phyloP scores from a whole-genome alignment of 73 alveolate genomes.

The Durusdinium trenchii region DNA sequence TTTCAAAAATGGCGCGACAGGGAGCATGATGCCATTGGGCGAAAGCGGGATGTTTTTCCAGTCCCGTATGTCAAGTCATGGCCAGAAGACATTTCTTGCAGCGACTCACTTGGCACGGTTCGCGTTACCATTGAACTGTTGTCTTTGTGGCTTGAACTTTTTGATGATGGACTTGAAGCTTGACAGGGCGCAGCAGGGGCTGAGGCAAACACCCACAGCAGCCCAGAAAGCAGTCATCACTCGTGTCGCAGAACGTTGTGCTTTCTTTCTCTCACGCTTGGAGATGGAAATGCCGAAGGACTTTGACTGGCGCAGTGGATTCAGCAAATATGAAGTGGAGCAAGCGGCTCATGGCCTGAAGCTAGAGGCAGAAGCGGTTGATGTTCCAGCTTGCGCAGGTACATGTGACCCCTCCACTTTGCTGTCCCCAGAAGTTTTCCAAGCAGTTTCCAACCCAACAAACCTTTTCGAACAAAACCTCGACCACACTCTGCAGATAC shows the following conservation, averaged over 20 bases:
- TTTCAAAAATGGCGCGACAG: too few relatives aligned
- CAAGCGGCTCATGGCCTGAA: neutral
- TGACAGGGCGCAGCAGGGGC: neutral
- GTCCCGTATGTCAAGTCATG: neutral
- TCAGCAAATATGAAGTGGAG: too few relatives aligned
- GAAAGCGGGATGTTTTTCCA: neutral
- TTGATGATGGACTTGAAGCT: neutral
- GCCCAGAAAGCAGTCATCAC: neutral
- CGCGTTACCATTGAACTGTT: neutral
- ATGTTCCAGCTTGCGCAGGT: neutral
- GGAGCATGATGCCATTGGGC: too few relatives aligned
- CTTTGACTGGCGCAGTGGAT: neutral
- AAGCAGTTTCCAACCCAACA: neutral
- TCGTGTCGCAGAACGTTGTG: constrained; percentile 3
- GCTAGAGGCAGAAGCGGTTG: neutral
- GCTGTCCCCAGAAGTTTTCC: constrained; percentile 17
- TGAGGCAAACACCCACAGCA: neutral
- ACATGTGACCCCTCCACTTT: constrained; percentile 1
- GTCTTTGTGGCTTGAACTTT: neutral
- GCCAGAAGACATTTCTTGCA: neutral
- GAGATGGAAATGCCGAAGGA: too few relatives aligned
- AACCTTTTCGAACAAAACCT: neutral
- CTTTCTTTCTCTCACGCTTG: neutral
- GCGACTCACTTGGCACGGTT: neutral
- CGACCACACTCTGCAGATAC: neutral